Percentiles rank a stretch among this genome's conserved stretches.
These are phyloP conservation scores for Pleurotus sapidus DNA, from an alignment of 768 basidiomycete genomes.

Conservation along the genomic window DNA sequence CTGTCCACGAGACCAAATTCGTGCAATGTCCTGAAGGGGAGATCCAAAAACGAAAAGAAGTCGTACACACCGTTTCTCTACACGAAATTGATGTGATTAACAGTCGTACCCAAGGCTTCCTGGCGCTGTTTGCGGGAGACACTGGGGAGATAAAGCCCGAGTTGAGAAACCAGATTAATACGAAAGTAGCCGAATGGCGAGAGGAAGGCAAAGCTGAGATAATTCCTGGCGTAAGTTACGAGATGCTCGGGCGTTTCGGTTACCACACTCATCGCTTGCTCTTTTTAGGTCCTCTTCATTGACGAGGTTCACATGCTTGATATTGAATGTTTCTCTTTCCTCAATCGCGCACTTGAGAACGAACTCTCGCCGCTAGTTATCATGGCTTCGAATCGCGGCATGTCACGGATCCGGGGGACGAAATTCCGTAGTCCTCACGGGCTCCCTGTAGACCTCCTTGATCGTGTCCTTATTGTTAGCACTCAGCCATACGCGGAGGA, in stretches of 20 bases:
- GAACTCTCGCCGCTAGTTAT: slow-evolving; percentile 94
- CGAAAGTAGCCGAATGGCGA: slow-evolving; percentile 95
- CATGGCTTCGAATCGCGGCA: slow-evolving; percentile 97
- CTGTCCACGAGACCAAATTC: slow-evolving; percentile 79
- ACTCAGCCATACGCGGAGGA: slow-evolving; percentile 82
- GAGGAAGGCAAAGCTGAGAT: slow-evolving; percentile 99
- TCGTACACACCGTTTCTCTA: slow-evolving; percentile 94
- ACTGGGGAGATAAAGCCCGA: slow-evolving; percentile 99
- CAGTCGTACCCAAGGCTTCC: slow-evolving; percentile 96
- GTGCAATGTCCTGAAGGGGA: slow-evolving; percentile 98
- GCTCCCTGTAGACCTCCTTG: slow-evolving; percentile 90
- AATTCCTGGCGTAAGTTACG: slow-evolving; percentile 79
- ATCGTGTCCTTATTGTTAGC: slow-evolving; percentile 94
- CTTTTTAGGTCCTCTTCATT: slow-evolving; percentile 85
- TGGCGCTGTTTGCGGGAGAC: slow-evolving; percentile 92
- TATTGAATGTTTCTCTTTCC: slow-evolving; percentile 98
- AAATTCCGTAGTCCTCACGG: slow-evolving; percentile 95
- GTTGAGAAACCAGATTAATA: slow-evolving; percentile 92
- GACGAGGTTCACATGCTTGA: slow-evolving; percentile 99
- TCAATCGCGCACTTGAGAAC: slow-evolving; percentile 93
- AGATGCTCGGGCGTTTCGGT: neutral
- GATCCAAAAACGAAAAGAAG: slow-evolving; percentile 95
- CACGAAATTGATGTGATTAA: slow-evolving; percentile 99
- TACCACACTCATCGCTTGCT: neutral
- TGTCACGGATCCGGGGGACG: slow-evolving; percentile 92